Evolutionary conservation across 257 asterid genomes (phyloP), one percentile per base, ranked within the genome.

Genomic region (Solanum lignicaule): DNA sequence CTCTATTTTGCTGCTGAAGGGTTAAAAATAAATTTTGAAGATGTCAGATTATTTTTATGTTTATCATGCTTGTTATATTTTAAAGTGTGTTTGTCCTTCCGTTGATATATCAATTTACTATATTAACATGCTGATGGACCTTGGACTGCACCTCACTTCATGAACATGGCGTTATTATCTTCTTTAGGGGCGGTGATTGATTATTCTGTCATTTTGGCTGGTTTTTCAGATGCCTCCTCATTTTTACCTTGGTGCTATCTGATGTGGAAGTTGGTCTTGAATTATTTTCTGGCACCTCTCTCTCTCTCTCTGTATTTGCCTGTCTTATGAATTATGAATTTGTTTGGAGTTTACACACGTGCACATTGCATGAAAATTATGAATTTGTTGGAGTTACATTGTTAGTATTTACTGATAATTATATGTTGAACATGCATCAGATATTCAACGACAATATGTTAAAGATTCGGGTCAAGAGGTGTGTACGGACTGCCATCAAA

Each of bases 381-480:
- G 38, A 86, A 73, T 72, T 72, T 72, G 81, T 86, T 85, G 87
- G 84, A 48, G 58, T 46, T 73, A 73, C 52, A 36, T 76, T 48
- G 58, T 55, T 9, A 55, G 43, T 20, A 43, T 39, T 39, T n/a
- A 75, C 84, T 87, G 33, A 32, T 27, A 87, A 55, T 83, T 29
- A 65, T 83, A 58, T 86, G 86, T 84, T 74, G 36, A 83, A 78
- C 55, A 87, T 88, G 89, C 90, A 87, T 92, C 98, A 96, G 99
- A 94, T 96, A 90, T 96, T 94, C 90, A 96, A 96, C 83, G 99
- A 96, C 90, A 96, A 94, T 87, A 68, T 94, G 90, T 90, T 96
- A 89, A 94, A 96, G 93, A 92, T 96, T 93, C 94, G 95, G 90
- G 97, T 95, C 89, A 96, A 92, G 93, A 95, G 97, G 91, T 96